Conservation (phyloP, 805 yeast species). For the Kodamaea kaohsiungensis region DNA sequence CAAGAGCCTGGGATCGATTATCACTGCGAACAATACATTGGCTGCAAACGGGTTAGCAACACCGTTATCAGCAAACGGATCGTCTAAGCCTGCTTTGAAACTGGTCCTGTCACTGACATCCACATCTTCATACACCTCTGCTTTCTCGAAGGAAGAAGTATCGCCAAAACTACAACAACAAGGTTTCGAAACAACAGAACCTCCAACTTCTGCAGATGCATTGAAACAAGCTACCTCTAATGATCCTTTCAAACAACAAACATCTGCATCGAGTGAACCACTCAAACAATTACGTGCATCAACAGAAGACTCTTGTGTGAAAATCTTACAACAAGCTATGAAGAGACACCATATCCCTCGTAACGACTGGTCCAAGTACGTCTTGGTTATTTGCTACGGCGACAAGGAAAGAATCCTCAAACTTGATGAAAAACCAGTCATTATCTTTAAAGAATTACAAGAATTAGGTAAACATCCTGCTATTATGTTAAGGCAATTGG, state of each 20-base stretch:
- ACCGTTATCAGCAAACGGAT: slow-evolving; percentile 7
- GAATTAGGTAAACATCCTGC: slow-evolving; percentile 88
- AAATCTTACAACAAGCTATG: slow-evolving; percentile 86
- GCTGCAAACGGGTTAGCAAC: slow-evolving; percentile 1
- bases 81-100: slow-evolving; percentile 6
- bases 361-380: slow-evolving; percentile 86
- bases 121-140: slow-evolving; percentile 4
- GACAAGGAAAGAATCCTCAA: slow-evolving; percentile 85
- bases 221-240: slow-evolving; percentile 10
- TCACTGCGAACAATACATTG: slow-evolving; percentile 6
- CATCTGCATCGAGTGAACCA: slow-evolving; percentile 51
- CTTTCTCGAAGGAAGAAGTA: slow-evolving; percentile 7
- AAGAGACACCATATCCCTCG: slow-evolving; percentile 75
- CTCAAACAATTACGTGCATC: slow-evolving; percentile 82
- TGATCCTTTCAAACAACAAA: slow-evolving; percentile 10
- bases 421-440: slow-evolving; percentile 85
- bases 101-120: slow-evolving; percentile 7
- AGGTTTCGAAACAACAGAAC: background rate
- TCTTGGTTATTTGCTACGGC: slow-evolving; percentile 85
- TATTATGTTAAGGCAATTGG: slow-evolving; percentile 86
- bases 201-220: background rate
- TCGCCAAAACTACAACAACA: slow-evolving; percentile 6
- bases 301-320: slow-evolving; percentile 87
- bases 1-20: slow-evolving; percentile 15
- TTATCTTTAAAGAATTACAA: slow-evolving; percentile 78